A percentile compares a stretch with the other conserved stretches of the same genome.
Conservation (phyloP, 73 alveolate species). For the Symbiodinium pilosum region DNA sequence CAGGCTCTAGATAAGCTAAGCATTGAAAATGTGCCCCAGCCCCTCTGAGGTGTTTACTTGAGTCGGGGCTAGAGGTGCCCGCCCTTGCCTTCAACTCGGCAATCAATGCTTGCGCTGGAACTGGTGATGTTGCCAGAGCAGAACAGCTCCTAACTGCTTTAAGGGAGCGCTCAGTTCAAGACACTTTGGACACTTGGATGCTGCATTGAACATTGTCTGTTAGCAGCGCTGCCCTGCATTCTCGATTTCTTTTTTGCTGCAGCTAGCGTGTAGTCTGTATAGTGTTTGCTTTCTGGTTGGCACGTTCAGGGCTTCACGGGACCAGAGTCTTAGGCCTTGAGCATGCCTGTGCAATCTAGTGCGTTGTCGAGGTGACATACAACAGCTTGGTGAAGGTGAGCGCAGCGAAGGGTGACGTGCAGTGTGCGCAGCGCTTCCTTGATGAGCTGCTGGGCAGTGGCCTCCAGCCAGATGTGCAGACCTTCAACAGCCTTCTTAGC, state of each 20-base stretch:
- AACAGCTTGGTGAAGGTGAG: slow-evolving; percentile 9
- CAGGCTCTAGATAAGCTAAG: background rate
- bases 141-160: background rate
- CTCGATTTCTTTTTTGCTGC: no score
- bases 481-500: slow-evolving; percentile 36
- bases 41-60: background rate
- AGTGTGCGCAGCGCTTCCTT: background rate
- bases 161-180: background rate
- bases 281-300: no score
- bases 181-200: background rate
- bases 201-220: background rate
- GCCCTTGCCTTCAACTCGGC: background rate
- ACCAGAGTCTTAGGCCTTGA: no score
- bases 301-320: no score
- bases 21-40: background rate
- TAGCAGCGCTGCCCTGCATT: no score
- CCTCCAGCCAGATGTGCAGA: background rate
- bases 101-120: slow-evolving; percentile 7
- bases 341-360: no score
- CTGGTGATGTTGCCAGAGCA: background rate
- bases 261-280: no score
- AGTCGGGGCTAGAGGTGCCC: background rate
- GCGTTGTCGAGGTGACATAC: background rate
- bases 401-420: background rate
- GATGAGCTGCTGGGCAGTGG: background rate